Conservation (phyloP, 371 early-diverging fungal genomes). For the Mortierella sp. region DNA sequence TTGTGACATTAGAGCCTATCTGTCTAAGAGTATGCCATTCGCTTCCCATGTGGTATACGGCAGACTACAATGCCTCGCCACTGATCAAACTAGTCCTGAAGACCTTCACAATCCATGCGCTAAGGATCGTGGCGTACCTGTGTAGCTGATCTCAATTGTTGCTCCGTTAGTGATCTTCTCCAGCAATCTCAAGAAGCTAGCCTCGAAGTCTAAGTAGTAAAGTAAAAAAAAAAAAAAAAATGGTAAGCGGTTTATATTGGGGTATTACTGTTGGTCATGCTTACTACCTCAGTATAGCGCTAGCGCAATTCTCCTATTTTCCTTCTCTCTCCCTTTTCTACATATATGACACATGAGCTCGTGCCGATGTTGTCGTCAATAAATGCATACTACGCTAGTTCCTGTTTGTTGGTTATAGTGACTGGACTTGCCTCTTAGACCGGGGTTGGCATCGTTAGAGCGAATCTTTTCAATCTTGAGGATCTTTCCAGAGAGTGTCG, state of each 20-base stretch:
- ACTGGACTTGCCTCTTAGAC: slow-evolving; percentile 76
- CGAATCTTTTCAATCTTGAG: slow-evolving; percentile 93
- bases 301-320: too few relatives aligned
- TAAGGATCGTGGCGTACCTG: slow-evolving; percentile 66
- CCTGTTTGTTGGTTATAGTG: background rate
- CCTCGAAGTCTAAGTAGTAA: slow-evolving; percentile 83
- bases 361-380: background rate
- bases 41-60: background rate
- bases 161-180: slow-evolving; percentile 96
- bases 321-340: too few relatives aligned
- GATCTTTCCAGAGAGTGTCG: slow-evolving; percentile 87
- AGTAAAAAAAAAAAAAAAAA: slow-evolving; percentile 3
- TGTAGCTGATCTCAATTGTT: slow-evolving; percentile 91
- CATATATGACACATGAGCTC: too few relatives aligned
- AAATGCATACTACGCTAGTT: background rate
- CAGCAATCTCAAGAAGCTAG: slow-evolving; percentile 86
- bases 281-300: too few relatives aligned
- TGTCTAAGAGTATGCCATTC: background rate
- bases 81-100: background rate
- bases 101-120: background rate
- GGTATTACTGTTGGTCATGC: background rate
- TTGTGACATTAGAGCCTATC: background rate
- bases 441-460: slow-evolving; percentile 87
- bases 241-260: background rate
- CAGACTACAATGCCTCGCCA: background rate